Percentiles rank a stretch among this genome's conserved stretches.
phyloP scores from a whole-genome alignment of 148 eudicot species.

The Spergularia bocconei region DNA sequence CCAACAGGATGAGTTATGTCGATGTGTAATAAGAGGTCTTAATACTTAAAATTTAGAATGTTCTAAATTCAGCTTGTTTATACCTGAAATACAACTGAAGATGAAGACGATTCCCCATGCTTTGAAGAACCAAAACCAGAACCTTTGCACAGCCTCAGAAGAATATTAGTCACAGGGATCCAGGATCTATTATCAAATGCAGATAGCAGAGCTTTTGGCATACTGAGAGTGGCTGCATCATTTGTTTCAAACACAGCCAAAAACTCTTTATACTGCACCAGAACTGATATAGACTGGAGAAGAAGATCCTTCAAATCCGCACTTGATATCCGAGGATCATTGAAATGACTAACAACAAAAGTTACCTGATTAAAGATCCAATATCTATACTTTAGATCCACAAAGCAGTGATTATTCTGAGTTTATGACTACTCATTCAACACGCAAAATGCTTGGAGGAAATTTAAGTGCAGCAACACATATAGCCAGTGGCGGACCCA shows the following conservation, averaged over 20 bases:
- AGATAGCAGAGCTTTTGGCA: slow-evolving; percentile 78
- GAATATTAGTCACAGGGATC: slow-evolving; percentile 89
- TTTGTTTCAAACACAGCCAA: slow-evolving; percentile 79
- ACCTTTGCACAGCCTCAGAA: slow-evolving; percentile 84
- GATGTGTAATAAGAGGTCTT: not conserved
- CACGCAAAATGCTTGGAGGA: not conserved
- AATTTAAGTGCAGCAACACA: not conserved
- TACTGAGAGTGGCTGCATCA: slow-evolving; percentile 62
- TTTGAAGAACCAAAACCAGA: slow-evolving; percentile 81
- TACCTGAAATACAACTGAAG: slow-evolving; percentile 74
- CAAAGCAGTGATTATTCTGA: not conserved
- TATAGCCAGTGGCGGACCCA: too few relatives aligned
- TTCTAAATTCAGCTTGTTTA: not conserved
- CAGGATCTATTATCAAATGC: slow-evolving; percentile 93
- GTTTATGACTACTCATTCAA: not conserved
- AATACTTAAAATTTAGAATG: not conserved
- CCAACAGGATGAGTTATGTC: not conserved
- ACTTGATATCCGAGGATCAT: slow-evolving; percentile 87
- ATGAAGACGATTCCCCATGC: slow-evolving; percentile 75
- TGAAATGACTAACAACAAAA: slow-evolving; percentile 82
- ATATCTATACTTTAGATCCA: slow-evolving; percentile 11
- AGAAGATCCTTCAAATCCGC: slow-evolving; percentile 83
- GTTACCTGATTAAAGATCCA: slow-evolving; percentile 58
- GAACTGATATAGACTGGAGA: slow-evolving; percentile 83
- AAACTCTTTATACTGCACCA: slow-evolving; percentile 87